Percentiles rank a stretch among this genome's conserved stretches.
phyloP scores from a whole-genome alignment of 2,329 filamentous ascomycete species.

The Xylariaceae sp. region DNA sequence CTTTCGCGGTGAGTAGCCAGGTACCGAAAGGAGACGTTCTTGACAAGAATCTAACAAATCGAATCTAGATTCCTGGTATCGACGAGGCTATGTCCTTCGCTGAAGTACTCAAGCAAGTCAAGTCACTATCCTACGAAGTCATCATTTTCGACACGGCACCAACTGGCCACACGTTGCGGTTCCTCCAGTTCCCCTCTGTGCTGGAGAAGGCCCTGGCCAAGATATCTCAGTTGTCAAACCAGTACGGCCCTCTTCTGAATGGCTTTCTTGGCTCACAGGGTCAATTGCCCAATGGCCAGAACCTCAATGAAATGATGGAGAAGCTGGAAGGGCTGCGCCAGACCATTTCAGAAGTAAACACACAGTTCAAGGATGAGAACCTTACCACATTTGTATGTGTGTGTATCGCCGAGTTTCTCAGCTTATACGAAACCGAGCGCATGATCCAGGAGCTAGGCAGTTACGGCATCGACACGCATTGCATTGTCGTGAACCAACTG shows the following conservation, averaged over 20 bases:
- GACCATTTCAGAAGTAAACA: conserved; percentile 93
- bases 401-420: conserved; percentile 96
- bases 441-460: conserved; percentile 98
- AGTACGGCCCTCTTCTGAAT: conserved; percentile 95
- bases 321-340: conserved; percentile 92
- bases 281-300: conserved; percentile 83
- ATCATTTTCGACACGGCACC: conserved; percentile 99
- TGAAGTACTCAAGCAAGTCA: conserved; percentile 98
- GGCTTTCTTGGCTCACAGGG: conserved; percentile 79
- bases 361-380: conserved; percentile 95
- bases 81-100: conserved; percentile 99
- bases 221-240: conserved; percentile 85
- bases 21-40: not conserved
- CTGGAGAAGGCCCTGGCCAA: conserved; percentile 99
- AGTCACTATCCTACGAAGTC: conserved; percentile 96
- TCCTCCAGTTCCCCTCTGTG: conserved; percentile 96
- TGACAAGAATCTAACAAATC: conserved; percentile 8
- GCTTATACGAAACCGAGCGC: conserved; percentile 95
- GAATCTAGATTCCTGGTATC: conserved; percentile 82
- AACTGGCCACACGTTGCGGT: conserved; percentile 95
- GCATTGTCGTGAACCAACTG: conserved; percentile 97
- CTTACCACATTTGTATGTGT: conserved; percentile 98
- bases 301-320: conserved; percentile 84
- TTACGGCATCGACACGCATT: conserved; percentile 94
- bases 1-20: conserved; percentile 74